Base-by-base conservation (phyloP, 371 early-diverging fungal species). In the Coemansia sp. region DNA sequence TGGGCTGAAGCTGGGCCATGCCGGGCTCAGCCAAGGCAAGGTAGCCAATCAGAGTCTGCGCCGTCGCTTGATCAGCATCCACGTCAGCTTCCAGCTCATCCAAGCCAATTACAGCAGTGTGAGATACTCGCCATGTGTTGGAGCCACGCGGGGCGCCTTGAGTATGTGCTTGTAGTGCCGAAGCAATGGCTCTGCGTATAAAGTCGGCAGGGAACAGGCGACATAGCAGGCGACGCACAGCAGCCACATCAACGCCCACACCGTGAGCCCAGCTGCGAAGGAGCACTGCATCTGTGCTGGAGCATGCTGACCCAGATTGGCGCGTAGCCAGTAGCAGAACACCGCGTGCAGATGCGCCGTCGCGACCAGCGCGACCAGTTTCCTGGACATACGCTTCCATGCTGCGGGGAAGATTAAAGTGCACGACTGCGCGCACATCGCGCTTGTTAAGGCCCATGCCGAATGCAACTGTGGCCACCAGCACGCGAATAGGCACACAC, bases 311-410 rank as follows among this genome's bases (percentile, higher is more conserved):
- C 5, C 59, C n/a, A 0, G n/a, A 14, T 39, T 40, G 5, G 5
- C 14, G 64, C 6, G 83, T 83, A 31, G 76, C 76, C 67, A 92
- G 80, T 65, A 90, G 88, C 64, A 90, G 68, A 26, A 90, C 81
- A 66, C 92, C 92, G 31, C 78, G 81, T 2, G 88, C 82, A 26
- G 80, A 80, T 13, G 75, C 63, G 0, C 92, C 92, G 78, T 94
- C 92, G 50, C 94, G 85, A 50, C 94, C 94, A 0, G 91, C 86
- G 14, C 94, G 82, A 1, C 94, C 94, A 63, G 88, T 88, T 78
- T 94, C 95, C 69, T 89, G 94, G 21, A 90, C 87, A 78, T 93
- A 94, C 52, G 91, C 88, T 78, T 94, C 95, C 55, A 93, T 64
- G 34, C 83, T 81, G 61, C 90, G 90, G 5, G 94, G 93, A 59